phyloP scores from a whole-genome alignment of 2,329 filamentous ascomycete species.

The Epichloe gansuensis region DNA sequence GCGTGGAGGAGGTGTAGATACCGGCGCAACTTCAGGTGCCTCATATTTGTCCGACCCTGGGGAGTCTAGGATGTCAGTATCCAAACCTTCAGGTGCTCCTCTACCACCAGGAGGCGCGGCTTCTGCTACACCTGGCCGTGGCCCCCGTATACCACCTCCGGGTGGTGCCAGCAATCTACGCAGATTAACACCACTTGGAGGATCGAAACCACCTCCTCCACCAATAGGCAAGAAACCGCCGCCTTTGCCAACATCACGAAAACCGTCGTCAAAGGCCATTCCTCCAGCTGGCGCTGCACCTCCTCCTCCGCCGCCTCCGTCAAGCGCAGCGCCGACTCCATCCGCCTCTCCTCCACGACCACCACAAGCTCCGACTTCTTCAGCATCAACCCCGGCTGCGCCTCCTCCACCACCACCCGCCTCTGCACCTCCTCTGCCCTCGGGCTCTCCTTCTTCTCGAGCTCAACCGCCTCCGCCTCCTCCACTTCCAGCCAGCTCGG shows the following conservation, averaged over 20 bases:
- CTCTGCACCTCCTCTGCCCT: conserved; percentile 7
- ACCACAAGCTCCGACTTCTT: conserved; percentile 31
- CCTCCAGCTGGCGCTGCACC: conserved; percentile 22
- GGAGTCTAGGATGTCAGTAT: conserved; percentile 17
- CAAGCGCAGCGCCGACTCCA: conserved; percentile 24
- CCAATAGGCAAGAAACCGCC: conserved; percentile 66
- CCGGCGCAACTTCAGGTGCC: conserved; percentile 44
- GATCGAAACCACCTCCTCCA: conserved; percentile 47
- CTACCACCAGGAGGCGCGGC: conserved; percentile 45
- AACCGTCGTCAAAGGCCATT: conserved; percentile 32
- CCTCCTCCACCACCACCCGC: conserved; percentile 25
- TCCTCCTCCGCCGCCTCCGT: conserved; percentile 24
- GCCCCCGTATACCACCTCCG: conserved; percentile 26
- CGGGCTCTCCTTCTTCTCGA: conserved; percentile 25
- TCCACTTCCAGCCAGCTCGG: conserved; percentile 21
- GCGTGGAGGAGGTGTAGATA: conserved; percentile 66
- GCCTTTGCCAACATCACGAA: conserved; percentile 46
- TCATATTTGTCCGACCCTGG: conserved; percentile 73
- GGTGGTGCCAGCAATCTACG: conserved; percentile 37
- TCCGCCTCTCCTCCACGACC: conserved; percentile 29
- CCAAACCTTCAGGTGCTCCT: conserved; percentile 43
- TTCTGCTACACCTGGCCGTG: conserved; percentile 43
- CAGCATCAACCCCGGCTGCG: conserved; percentile 23
- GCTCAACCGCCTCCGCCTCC: conserved; percentile 18
- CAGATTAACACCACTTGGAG: conserved; percentile 35